Conservation (phyloP, 192 early-diverging fungal genomes). For the Coemansia sp. region DNA sequence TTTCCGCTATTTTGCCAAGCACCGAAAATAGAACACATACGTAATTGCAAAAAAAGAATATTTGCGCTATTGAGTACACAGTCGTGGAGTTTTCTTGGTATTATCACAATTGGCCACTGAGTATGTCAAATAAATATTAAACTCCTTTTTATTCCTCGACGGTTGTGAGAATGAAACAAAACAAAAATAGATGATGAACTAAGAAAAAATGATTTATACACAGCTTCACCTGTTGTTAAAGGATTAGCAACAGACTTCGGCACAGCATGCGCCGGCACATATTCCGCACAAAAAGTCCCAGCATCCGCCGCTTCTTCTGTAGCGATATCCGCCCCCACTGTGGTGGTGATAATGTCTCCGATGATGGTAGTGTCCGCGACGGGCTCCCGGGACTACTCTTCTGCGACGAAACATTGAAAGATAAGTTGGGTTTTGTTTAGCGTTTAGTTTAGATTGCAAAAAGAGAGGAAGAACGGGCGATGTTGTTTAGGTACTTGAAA, state of each 20-base stretch:
- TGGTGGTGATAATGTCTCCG: not conserved
- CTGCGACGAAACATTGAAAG: conserved; percentile 13
- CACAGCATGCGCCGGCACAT: conserved; percentile 1
- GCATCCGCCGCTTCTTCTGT: conserved; percentile 8
- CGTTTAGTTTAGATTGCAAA: not conserved
- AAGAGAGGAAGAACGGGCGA: not conserved
- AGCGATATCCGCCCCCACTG: not conserved
- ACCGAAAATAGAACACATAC: too few relatives aligned
- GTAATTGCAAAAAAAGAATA: too few relatives aligned
- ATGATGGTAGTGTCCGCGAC: conserved; percentile 11
- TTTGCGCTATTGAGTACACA: too few relatives aligned
- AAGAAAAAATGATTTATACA: not conserved
- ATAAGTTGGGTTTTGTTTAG: not conserved
- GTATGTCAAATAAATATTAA: too few relatives aligned
- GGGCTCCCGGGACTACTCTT: conserved; percentile 15
- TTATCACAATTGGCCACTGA: too few relatives aligned
- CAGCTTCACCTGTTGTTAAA: too few relatives aligned
- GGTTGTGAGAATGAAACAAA: too few relatives aligned
- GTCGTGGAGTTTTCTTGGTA: too few relatives aligned
- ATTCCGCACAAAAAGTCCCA: conserved; percentile 6
- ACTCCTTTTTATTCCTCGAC: too few relatives aligned
- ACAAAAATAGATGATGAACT: not conserved
- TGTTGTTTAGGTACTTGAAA: too few relatives aligned
- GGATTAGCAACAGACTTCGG: not conserved
- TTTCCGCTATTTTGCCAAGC: too few relatives aligned